Evolutionary conservation across 2,329 filamentous ascomycete species (phyloP).

Genomic region (Fusarium marasasianum): DNA sequence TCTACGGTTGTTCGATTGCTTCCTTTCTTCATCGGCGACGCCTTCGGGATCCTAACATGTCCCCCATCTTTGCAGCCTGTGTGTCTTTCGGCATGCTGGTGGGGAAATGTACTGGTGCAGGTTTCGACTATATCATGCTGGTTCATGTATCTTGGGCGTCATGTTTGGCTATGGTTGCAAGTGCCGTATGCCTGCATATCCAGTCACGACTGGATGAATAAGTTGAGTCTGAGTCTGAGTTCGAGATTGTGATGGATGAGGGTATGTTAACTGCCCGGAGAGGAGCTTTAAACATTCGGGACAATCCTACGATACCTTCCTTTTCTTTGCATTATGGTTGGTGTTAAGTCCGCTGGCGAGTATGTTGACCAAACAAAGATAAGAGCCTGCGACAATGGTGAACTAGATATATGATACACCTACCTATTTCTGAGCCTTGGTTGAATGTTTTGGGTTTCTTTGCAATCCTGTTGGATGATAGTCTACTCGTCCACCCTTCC

Average conservation of each 20-base stretch:
- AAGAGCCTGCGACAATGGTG: not conserved
- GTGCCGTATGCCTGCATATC: conserved; percentile 19
- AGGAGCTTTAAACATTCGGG: not conserved
- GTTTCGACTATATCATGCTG: conserved; percentile 35
- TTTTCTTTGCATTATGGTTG: not conserved
- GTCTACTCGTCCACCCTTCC: not conserved
- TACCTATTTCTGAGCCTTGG: not conserved
- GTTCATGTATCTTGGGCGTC: conserved; percentile 41
- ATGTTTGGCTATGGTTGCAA: conserved; percentile 39
- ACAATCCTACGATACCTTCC: not conserved
- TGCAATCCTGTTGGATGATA: not conserved
- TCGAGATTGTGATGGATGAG: not conserved
- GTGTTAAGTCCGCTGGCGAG: not conserved
- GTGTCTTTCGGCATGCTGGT: conserved; percentile 25
- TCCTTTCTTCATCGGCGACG: conserved; percentile 39
- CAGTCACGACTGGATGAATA: conserved; percentile 9
- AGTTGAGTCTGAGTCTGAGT: not conserved
- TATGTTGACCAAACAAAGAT: not conserved
- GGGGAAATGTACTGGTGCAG: conserved; percentile 32
- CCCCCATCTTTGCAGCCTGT: conserved; percentile 32
- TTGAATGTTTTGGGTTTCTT: not conserved
- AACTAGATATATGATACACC: not conserved
- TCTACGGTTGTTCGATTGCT: conserved; percentile 38
- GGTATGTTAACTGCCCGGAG: conserved; percentile 7
- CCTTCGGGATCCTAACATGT: conserved; percentile 24